These are phyloP conservation scores for Suhomyces bribrorum DNA, from an alignment of 1,139 yeast genomes.

Conservation along the genomic window DNA sequence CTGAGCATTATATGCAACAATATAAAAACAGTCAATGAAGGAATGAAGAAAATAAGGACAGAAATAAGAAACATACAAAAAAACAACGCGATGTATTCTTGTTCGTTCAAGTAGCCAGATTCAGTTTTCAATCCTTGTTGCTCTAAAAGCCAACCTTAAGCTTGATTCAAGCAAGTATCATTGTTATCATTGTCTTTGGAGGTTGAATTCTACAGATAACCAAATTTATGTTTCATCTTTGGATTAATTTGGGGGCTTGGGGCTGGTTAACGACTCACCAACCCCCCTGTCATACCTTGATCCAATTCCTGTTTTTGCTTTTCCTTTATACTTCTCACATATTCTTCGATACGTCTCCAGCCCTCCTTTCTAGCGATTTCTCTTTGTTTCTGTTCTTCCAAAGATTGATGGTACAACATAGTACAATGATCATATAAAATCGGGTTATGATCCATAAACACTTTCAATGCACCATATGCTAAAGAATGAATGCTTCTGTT, in stretches of 20 bases:
- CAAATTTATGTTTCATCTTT: not conserved
- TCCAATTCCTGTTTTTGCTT: slow-evolving; percentile 13
- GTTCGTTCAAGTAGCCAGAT: too few relatives aligned
- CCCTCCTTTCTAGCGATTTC: slow-evolving; percentile 66
- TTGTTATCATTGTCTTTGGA: too few relatives aligned
- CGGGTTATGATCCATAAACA: slow-evolving; percentile 92
- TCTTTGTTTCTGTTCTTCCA: slow-evolving; percentile 64
- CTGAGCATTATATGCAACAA: not conserved
- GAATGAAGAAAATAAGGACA: too few relatives aligned
- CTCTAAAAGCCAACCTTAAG: too few relatives aligned
- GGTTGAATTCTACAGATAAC: not conserved
- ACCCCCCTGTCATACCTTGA: slow-evolving; percentile 7
- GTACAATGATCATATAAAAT: slow-evolving; percentile 91
- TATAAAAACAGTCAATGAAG: not conserved
- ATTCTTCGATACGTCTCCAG: slow-evolving; percentile 73
- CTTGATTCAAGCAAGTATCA: too few relatives aligned
- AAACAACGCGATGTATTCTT: not conserved
- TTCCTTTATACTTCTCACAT: slow-evolving; percentile 43
- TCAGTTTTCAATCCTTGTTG: too few relatives aligned
- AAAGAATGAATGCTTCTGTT: slow-evolving; percentile 89
- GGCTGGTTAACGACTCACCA: slow-evolving; percentile 9
- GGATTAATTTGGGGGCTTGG: not conserved
- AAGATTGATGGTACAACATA: slow-evolving; percentile 73
- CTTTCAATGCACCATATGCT: slow-evolving; percentile 87
- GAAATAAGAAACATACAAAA: not conserved